These are phyloP conservation scores for Solanum paucissectum DNA, from an alignment of 257 asterid species.

Conservation along the genomic window DNA sequence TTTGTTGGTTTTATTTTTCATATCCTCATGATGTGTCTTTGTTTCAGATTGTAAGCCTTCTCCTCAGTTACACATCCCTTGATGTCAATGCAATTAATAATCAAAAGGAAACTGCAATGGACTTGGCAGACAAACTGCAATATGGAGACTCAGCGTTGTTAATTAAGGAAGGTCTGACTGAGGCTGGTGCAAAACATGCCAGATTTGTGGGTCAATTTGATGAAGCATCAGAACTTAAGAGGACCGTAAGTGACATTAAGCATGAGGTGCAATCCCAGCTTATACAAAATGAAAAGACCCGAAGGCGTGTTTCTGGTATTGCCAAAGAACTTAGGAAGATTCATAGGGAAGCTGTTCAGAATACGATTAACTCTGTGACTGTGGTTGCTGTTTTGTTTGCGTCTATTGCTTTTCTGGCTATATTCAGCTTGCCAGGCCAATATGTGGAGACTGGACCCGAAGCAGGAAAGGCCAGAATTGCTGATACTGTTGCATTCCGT, in stretches of 20 bases:
- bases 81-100: slow-evolving; percentile 68
- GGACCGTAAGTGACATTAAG: slow-evolving; percentile 92
- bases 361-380: slow-evolving; percentile 80
- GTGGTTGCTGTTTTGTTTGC: slow-evolving; percentile 92
- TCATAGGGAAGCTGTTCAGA: slow-evolving; percentile 89
- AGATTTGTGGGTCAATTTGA: slow-evolving; percentile 53
- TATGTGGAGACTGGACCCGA: slow-evolving; percentile 38
- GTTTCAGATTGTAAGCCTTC: slow-evolving; percentile 61
- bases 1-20: background rate
- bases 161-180: slow-evolving; percentile 56
- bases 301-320: slow-evolving; percentile 79
- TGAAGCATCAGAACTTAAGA: slow-evolving; percentile 71
- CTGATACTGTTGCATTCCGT: slow-evolving; percentile 48
- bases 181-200: slow-evolving; percentile 87
- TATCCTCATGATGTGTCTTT: background rate
- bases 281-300: slow-evolving; percentile 82
- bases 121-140: slow-evolving; percentile 87
- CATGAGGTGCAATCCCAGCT: slow-evolving; percentile 94
- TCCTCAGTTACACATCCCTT: slow-evolving; percentile 48
- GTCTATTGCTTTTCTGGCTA: slow-evolving; percentile 82
- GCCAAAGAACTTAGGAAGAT: slow-evolving; percentile 95
- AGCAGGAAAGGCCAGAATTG: slow-evolving; percentile 45
- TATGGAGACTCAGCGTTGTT: slow-evolving; percentile 58
- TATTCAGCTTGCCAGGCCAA: slow-evolving; percentile 86
- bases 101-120: slow-evolving; percentile 85